Evolutionary conservation across 1,284 basidiomycete species (phyloP).

Genomic region (Thelephora terrestris): DNA sequence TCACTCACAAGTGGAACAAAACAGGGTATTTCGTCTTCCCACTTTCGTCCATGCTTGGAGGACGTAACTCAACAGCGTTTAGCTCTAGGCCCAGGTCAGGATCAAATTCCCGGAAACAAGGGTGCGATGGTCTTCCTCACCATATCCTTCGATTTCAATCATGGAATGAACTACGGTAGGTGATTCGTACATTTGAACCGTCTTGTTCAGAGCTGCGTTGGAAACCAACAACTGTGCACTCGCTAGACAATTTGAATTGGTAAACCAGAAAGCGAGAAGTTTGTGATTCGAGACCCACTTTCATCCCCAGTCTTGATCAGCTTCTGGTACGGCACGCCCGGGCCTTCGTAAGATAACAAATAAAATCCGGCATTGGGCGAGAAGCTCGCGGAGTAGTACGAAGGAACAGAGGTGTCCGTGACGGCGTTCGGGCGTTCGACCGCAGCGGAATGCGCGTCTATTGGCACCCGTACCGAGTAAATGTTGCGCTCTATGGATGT

Average conservation of each 20-base stretch:
- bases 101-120: slow-evolving; percentile 1
- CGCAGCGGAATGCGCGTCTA: slow-evolving; percentile 19
- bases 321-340: slow-evolving; percentile 80
- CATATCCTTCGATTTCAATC: slow-evolving; percentile 71
- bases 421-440: slow-evolving; percentile 39
- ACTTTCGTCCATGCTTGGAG: slow-evolving; percentile 85
- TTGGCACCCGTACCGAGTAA: slow-evolving; percentile 65
- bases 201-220: slow-evolving; percentile 66
- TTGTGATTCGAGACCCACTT: slow-evolving; percentile 31
- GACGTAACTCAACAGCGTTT: slow-evolving; percentile 84
- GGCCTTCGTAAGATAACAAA: slow-evolving; percentile 72
- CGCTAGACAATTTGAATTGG: slow-evolving; percentile 23
- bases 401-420: slow-evolving; percentile 54
- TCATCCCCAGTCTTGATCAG: slow-evolving; percentile 56
- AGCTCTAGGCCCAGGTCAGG: slow-evolving; percentile 39
- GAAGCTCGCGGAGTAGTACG: slow-evolving; percentile 64
- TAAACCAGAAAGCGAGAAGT: background rate
- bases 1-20: slow-evolving; percentile 72
- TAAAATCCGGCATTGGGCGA: slow-evolving; percentile 83
- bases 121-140: slow-evolving; percentile 31
- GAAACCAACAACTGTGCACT: slow-evolving; percentile 60
- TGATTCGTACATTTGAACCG: slow-evolving; percentile 60
- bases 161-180: slow-evolving; percentile 64
- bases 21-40: slow-evolving; percentile 93
- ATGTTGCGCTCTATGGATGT: slow-evolving; percentile 78